These are phyloP conservation scores for Fabrea salina DNA, from an alignment of 169 alveolate species.

Conservation along the genomic window DNA sequence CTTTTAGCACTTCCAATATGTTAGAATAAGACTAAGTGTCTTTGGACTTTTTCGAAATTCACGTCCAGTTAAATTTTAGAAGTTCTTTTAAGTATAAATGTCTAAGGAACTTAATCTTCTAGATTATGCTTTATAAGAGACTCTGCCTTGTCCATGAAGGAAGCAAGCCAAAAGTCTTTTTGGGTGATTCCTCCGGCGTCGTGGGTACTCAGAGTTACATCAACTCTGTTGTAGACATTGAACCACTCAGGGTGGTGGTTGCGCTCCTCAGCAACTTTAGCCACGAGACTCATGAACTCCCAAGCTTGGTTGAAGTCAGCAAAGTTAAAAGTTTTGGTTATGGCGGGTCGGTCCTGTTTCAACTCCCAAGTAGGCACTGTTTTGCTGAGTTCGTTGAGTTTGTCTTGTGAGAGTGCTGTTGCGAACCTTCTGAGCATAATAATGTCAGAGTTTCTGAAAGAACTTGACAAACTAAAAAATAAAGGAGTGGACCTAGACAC, in stretches of 20 bases:
- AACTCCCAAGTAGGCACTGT: not conserved
- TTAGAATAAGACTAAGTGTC: no score
- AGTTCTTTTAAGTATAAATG: no score
- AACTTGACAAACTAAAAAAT: not conserved
- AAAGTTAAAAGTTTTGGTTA: slow-evolving; percentile 12
- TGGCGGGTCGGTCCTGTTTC: not conserved
- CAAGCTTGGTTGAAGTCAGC: slow-evolving; percentile 60
- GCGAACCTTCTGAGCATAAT: not conserved
- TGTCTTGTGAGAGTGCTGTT: not conserved
- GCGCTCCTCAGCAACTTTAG: slow-evolving; percentile 56
- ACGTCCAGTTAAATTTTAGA: no score
- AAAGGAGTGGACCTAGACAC: not conserved
- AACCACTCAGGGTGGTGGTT: slow-evolving; percentile 71
- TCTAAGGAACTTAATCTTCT: slow-evolving; percentile 1
- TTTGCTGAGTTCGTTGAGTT: not conserved
- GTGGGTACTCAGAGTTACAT: slow-evolving; percentile 60
- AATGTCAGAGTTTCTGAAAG: not conserved
- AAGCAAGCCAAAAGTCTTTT: slow-evolving; percentile 58
- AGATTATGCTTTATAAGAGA: slow-evolving; percentile 18
- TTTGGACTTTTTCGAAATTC: no score
- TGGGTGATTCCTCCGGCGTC: slow-evolving; percentile 60
- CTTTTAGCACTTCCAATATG: no score
- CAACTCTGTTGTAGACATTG: slow-evolving; percentile 60
- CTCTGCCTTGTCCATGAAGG: slow-evolving; percentile 44
- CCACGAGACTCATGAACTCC: slow-evolving; percentile 64